These are phyloP conservation scores for Monocercomonoides exilis DNA, from an alignment of 78 protist genomes.

Conservation along the genomic window DNA sequence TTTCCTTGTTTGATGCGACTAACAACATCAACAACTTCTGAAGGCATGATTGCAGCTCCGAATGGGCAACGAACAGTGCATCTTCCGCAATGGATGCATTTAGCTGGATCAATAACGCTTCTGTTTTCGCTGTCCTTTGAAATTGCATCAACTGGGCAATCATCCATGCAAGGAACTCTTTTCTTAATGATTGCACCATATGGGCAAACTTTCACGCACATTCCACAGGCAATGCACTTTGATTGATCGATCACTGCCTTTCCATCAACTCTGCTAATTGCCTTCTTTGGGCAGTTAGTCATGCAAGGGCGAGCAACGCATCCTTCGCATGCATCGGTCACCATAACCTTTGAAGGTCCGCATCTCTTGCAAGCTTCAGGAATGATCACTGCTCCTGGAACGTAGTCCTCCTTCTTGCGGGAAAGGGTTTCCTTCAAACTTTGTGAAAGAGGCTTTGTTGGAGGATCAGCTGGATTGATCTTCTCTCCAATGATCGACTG, in stretches of 20 bases:
- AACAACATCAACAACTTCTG: not conserved
- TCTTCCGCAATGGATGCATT: not conserved
- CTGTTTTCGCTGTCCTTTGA: not conserved
- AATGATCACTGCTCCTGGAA: not conserved
- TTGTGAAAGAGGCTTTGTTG: too few species aligned
- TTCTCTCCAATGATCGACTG: too few species aligned
- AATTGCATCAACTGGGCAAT: not conserved
- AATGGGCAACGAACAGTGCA: not conserved
- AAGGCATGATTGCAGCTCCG: not conserved
- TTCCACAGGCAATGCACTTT: not conserved
- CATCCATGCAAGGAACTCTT: not conserved
- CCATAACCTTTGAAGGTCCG: not conserved
- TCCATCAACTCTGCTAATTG: not conserved
- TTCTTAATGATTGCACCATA: not conserved
- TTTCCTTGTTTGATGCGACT: not conserved
- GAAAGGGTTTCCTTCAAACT: too few species aligned
- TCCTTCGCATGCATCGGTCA: not conserved
- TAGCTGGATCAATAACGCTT: not conserved
- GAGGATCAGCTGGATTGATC: too few species aligned
- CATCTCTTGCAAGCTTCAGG: not conserved
- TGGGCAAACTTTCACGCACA: not conserved
- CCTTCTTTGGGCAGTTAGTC: not conserved
- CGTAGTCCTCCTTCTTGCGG: too few species aligned
- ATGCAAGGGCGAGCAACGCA: constrained; percentile 16
- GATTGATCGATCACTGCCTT: not conserved